Percentiles rank a stretch among this genome's conserved stretches.
These are phyloP conservation scores for Casuarina glauca DNA, from an alignment of 306 rosid species.

Conservation along the genomic window DNA sequence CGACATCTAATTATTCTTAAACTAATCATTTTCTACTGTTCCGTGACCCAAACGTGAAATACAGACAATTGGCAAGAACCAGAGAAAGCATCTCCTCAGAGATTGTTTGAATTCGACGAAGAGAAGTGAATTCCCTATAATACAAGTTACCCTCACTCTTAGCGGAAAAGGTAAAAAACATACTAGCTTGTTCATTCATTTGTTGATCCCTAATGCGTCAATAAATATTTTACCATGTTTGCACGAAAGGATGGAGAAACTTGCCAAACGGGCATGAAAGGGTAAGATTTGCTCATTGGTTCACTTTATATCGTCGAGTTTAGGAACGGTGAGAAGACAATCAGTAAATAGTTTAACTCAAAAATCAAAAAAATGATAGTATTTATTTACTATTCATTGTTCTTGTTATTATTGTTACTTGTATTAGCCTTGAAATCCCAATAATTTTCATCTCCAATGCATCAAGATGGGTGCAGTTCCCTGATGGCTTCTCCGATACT, in stretches of 20 bases:
- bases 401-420: too few species aligned
- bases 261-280: not conserved
- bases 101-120: not conserved
- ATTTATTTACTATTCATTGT: too few species aligned
- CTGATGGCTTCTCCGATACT: not conserved
- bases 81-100: constrained; percentile 17
- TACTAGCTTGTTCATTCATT: not conserved
- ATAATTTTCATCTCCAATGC: too few species aligned
- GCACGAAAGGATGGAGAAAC: not conserved
- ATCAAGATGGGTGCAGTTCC: too few species aligned
- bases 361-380: too few species aligned
- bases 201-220: not conserved
- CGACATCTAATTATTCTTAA: not conserved
- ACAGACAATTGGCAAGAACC: constrained; percentile 48
- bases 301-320: too few species aligned
- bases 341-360: not conserved
- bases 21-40: not conserved
- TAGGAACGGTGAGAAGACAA: too few species aligned
- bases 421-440: too few species aligned
- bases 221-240: not conserved
- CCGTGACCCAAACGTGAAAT: not conserved
- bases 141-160: not conserved
- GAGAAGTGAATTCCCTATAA: not conserved
- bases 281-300: not conserved
- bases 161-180: not conserved